Conservation (phyloP, 2,329 filamentous ascomycete genomes). For the Neofusicoccum ribis region DNA sequence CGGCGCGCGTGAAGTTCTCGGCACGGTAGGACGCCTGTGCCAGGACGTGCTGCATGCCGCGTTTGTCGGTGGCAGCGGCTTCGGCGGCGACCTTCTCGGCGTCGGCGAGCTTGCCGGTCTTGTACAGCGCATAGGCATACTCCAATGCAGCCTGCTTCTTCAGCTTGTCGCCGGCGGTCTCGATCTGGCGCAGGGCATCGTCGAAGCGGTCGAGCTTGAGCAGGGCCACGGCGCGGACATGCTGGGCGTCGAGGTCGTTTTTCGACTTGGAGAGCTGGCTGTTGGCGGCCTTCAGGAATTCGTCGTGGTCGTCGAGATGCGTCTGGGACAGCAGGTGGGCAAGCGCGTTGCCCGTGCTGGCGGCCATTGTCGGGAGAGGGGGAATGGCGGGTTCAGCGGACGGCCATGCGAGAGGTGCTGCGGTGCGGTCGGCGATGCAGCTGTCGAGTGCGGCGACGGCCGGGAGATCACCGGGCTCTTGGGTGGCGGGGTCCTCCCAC, state of each 20-base stretch:
- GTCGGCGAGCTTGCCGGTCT: slow-evolving; percentile 67
- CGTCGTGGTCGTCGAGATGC: slow-evolving; percentile 66
- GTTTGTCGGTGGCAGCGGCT: slow-evolving; percentile 37
- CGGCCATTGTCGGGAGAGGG: slow-evolving; percentile 35
- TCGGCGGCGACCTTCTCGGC: slow-evolving; percentile 57
- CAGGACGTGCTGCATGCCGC: slow-evolving; percentile 60
- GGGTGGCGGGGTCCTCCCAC: not conserved
- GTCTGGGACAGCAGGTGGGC: slow-evolving; percentile 58
- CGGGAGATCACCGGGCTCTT: slow-evolving; percentile 10
- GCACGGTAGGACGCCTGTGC: slow-evolving; percentile 64
- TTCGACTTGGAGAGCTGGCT: slow-evolving; percentile 60
- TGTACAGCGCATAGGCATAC: slow-evolving; percentile 82
- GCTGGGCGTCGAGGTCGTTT: slow-evolving; percentile 60
- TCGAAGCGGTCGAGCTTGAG: slow-evolving; percentile 81
- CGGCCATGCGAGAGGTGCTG: slow-evolving; percentile 11
- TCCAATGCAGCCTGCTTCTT: slow-evolving; percentile 65
- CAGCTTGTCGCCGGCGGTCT: slow-evolving; percentile 62
- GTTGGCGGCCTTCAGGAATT: slow-evolving; percentile 67
- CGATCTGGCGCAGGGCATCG: slow-evolving; percentile 70
- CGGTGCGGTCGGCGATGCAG: not conserved
- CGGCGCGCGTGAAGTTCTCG: slow-evolving; percentile 70
- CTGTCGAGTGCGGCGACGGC: slow-evolving; percentile 1
- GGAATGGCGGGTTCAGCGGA: not conserved
- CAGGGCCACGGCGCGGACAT: slow-evolving; percentile 71
- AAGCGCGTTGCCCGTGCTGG: slow-evolving; percentile 47